Percentiles rank a stretch among this genome's conserved stretches.
phyloP scores from a whole-genome alignment of 2,329 filamentous ascomycete species.

The Bipolaris gigantea region DNA sequence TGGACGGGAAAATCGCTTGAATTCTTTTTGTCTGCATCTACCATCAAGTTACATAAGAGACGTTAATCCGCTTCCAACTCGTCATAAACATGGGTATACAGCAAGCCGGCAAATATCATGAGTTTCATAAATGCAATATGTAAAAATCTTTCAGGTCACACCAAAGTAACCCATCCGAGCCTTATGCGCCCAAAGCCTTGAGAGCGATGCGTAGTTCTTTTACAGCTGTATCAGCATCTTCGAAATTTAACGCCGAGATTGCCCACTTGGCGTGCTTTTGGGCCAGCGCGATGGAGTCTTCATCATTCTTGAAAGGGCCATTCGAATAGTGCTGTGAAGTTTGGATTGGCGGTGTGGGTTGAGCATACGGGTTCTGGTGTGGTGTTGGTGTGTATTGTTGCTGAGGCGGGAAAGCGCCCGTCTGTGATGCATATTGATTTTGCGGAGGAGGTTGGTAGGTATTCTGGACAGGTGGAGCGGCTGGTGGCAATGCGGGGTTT shows the following conservation, averaged over 20 bases:
- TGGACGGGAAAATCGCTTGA: not conserved
- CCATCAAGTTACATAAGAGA: no score
- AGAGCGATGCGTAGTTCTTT: slow-evolving; percentile 80
- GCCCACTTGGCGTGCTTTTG: slow-evolving; percentile 98
- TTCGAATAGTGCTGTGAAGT: slow-evolving; percentile 23
- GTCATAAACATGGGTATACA: slow-evolving; percentile 20
- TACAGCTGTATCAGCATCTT: slow-evolving; percentile 88
- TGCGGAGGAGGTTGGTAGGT: slow-evolving; percentile 23
- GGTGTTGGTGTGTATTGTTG: not conserved
- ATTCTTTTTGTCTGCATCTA: no score
- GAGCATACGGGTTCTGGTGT: no score
- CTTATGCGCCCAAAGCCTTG: slow-evolving; percentile 64
- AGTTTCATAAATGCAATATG: not conserved
- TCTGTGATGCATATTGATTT: slow-evolving; percentile 20
- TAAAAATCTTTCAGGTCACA: not conserved
- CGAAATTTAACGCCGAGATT: slow-evolving; percentile 94
- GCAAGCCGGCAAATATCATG: slow-evolving; percentile 1
- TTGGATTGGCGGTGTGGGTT: not conserved
- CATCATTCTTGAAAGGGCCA: slow-evolving; percentile 61
- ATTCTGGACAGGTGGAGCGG: slow-evolving; percentile 21
- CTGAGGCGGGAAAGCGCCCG: slow-evolving; percentile 1
- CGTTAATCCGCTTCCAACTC: no score
- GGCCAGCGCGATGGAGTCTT: slow-evolving; percentile 71
- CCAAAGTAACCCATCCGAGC: not conserved
- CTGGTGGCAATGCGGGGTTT: slow-evolving; percentile 44